Evolutionary conservation across 2,329 filamentous ascomycete species (phyloP), one percentile per base, ranked within the genome.

Genomic region (Aphanocladium album): DNA sequence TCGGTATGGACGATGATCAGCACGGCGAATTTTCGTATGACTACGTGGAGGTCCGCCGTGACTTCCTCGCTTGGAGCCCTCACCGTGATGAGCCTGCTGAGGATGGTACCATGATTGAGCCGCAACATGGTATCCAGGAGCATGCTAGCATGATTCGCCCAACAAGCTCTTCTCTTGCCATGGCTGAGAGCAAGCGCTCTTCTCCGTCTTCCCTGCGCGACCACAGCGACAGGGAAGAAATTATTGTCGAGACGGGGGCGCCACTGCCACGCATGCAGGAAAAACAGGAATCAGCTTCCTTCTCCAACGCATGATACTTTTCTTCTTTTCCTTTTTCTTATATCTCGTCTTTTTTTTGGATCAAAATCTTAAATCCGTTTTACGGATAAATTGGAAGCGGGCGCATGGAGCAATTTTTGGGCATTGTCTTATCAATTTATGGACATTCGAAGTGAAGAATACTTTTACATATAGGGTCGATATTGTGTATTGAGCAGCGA

Each of bases 1-100:
- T 93, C 60, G 90, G 90, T 67, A 93, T 93, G 89, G 90, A 95
- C 70, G 90, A 93, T 71, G 90, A 93, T 76, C 90, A 95, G 77
- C 89, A 93, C 67, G 90, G 90, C 75, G 90, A 95, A 76, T 95
- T 93, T 72, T 90, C 90, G 14, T 93, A 93, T 79, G 90, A 95
- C 74, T 95, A 93, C 73, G 90, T 95, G 66, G 90, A 95, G 81
- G 89, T 93, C 62, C 88, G 90, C 71, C 86, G 90, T 69, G 90
- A 95, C 76, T 95, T 93, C 80, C 84, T 95, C 43, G 90, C 90
- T 62, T 95, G 90, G 90, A 93, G 89, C 33, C 90, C 90, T 1
- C 86, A 88, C 37, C 88, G 88, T 70, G 80, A 79, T 63, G 85
- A 89, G 66, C 88, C 85, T 27, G 79, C 81, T 54, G 74, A 80